Conservation (phyloP, 345 rosid genomes). For the Alliaria petiolata region DNA sequence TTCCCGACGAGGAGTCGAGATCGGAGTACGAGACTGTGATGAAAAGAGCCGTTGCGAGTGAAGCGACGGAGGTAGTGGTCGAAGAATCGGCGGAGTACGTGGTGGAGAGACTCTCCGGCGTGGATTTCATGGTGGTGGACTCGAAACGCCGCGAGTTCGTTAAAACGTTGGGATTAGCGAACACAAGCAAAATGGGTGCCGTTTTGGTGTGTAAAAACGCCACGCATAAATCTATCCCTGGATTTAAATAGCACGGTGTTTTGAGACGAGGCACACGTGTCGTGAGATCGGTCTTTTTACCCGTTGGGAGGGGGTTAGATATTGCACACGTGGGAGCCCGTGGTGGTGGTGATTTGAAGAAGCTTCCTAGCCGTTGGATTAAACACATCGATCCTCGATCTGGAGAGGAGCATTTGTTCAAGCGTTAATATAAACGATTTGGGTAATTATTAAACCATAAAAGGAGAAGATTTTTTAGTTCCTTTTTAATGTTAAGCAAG, state of each 20-base stretch:
- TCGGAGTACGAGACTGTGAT: slow-evolving; percentile 46
- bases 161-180: slow-evolving; percentile 54
- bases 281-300: slow-evolving; percentile 59
- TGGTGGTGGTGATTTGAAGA: slow-evolving; percentile 17
- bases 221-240: slow-evolving; percentile 29
- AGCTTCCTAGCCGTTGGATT: slow-evolving; percentile 66
- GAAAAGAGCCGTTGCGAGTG: slow-evolving; percentile 27
- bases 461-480: not conserved
- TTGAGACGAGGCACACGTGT: slow-evolving; percentile 55
- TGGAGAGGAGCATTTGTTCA: slow-evolving; percentile 72
- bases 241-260: slow-evolving; percentile 55
- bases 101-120: slow-evolving; percentile 45
- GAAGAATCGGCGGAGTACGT: slow-evolving; percentile 53
- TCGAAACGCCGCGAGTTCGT: slow-evolving; percentile 51
- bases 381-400: slow-evolving; percentile 53
- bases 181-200: slow-evolving; percentile 57
- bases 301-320: slow-evolving; percentile 76
- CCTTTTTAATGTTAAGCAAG: not conserved
- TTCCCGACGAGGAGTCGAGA: slow-evolving; percentile 67
- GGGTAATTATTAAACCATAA: not conserved
- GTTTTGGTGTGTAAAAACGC: slow-evolving; percentile 78
- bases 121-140: slow-evolving; percentile 80
- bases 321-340: slow-evolving; percentile 54
- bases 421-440: slow-evolving; percentile 17
- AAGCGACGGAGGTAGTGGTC: slow-evolving; percentile 28